A percentile compares a stretch with the other conserved stretches of the same genome.
These are phyloP conservation scores for Phaeosphaeriaceae sp. DNA, from an alignment of 2,329 filamentous ascomycete genomes.

Conservation along the genomic window DNA sequence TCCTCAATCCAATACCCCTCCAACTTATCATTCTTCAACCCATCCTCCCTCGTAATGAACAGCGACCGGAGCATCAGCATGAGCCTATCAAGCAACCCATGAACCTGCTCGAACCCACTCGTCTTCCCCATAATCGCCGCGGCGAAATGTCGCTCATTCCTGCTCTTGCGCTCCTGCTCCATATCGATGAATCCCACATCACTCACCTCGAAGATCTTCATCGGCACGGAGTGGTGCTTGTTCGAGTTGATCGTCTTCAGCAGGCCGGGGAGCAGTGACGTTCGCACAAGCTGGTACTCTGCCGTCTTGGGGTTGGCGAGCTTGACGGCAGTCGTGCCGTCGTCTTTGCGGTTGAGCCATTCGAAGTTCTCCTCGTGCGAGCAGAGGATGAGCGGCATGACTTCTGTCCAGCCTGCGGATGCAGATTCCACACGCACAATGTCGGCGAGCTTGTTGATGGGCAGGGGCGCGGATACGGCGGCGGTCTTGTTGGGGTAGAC, in stretches of 20 bases:
- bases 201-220: slow-evolving; percentile 90
- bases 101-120: slow-evolving; percentile 93
- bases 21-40: slow-evolving; percentile 65
- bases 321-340: slow-evolving; percentile 80
- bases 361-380: slow-evolving; percentile 98
- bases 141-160: slow-evolving; percentile 95
- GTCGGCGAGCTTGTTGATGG: slow-evolving; percentile 93
- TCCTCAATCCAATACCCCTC: slow-evolving; percentile 92
- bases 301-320: slow-evolving; percentile 92
- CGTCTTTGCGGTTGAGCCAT: slow-evolving; percentile 90
- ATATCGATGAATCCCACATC: slow-evolving; percentile 93
- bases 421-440: slow-evolving; percentile 88
- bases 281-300: slow-evolving; percentile 93
- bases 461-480: slow-evolving; percentile 84
- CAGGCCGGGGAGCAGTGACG: slow-evolving; percentile 82
- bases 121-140: slow-evolving; percentile 95
- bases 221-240: slow-evolving; percentile 84
- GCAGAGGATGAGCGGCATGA: slow-evolving; percentile 94
- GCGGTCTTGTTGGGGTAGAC: slow-evolving; percentile 85
- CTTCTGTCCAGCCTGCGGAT: slow-evolving; percentile 95
- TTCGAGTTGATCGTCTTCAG: slow-evolving; percentile 95
- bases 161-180: slow-evolving; percentile 77
- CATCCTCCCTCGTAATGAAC: slow-evolving; percentile 78
- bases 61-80: slow-evolving; percentile 88
- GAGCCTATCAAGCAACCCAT: slow-evolving; percentile 89